These are phyloP conservation scores for Plasmodium vivax DNA, from an alignment of 169 alveolate genomes.

Conservation along the genomic window DNA sequence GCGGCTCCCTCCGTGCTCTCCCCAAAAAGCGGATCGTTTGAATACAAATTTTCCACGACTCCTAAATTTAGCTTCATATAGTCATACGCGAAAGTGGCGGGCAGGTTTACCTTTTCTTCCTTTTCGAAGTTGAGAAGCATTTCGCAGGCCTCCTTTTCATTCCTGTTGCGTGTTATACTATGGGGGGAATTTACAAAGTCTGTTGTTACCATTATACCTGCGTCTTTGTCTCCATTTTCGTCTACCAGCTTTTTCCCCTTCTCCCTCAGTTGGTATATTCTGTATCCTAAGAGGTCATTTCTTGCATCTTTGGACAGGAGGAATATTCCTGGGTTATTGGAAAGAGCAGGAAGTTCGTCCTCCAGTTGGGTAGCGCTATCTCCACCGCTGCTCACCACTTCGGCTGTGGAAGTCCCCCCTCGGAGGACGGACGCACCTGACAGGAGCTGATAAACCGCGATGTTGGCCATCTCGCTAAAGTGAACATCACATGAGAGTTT, in stretches of 20 bases:
- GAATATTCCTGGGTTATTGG: neutral
- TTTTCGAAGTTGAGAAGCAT: slow-evolving; percentile 21
- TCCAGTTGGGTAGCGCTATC: neutral
- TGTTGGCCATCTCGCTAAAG: slow-evolving; percentile 21
- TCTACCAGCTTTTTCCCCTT: neutral
- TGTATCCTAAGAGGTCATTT: slow-evolving; percentile 38
- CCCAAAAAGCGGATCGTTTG: neutral
- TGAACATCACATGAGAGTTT: slow-evolving; percentile 65
- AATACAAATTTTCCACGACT: slow-evolving; percentile 49
- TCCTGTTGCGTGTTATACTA: neutral
- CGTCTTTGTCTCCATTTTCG: neutral
- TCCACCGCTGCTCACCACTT: neutral
- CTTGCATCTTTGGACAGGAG: slow-evolving; percentile 48
- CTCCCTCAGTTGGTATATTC: slow-evolving; percentile 18
- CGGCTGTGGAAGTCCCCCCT: neutral
- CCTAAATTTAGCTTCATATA: slow-evolving; percentile 63
- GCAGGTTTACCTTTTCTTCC: slow-evolving; percentile 31
- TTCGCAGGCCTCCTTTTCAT: slow-evolving; percentile 3
- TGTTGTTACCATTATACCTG: neutral
- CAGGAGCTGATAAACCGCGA: slow-evolving; percentile 31
- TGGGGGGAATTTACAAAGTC: neutral
- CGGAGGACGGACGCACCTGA: slow-evolving; percentile 7
- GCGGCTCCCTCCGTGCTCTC: neutral
- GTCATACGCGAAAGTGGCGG: slow-evolving; percentile 16
- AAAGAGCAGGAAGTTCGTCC: neutral